Evolutionary conservation across 129 eudicot genomes (phyloP), one percentile per base, ranked within the genome.

Genomic region (Escallonia rubra): DNA sequence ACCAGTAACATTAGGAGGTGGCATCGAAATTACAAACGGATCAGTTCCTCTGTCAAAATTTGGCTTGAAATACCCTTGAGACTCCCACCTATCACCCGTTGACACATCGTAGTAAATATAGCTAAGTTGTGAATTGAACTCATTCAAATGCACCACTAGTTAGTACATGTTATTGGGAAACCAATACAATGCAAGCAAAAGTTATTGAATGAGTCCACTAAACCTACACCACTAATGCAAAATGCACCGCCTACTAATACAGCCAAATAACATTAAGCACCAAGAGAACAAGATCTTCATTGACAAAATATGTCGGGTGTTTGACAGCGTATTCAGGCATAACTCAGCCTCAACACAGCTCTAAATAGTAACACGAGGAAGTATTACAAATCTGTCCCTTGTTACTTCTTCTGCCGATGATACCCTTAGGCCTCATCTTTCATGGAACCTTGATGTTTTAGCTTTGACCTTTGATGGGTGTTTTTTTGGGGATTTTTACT

Each of bases 1-100:
- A 67, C 99, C 99, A 51, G 99, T 94, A 68, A 94, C 99, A 65
- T 94, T 93, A 44, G 99, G 99, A 41, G 99, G 99, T 47, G 99
- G 99, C 99, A 94, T 94, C 10, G 97, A 74, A 65, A 94, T 67
- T 56, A 94, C 96, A 71, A 89, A 94, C 54, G 96, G 76, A 23
- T 86, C 99, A 79, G 67, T 67, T 78, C 93, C 96, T 69, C 65
- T 72, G 57, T 86, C 96, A 5, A 86, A 76, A 54, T 75, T 84
- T 57, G 99, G 99, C 83, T 86, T 94, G 82, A 94, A 94, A 79
- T 83, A 94, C 51, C 99, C 99, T 78, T 89, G 93, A 10, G 99
- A 89, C 59, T 94, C 99, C 96, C 99, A 94, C 99, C 99, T 94
- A 79, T 50, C 64, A 79, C 49, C 34, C 78, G 62, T 48, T 65